Evolutionary conservation across 257 asterid genomes (phyloP), one percentile per base, ranked within the genome.

Genomic region (Nicotiana noctiflora): DNA sequence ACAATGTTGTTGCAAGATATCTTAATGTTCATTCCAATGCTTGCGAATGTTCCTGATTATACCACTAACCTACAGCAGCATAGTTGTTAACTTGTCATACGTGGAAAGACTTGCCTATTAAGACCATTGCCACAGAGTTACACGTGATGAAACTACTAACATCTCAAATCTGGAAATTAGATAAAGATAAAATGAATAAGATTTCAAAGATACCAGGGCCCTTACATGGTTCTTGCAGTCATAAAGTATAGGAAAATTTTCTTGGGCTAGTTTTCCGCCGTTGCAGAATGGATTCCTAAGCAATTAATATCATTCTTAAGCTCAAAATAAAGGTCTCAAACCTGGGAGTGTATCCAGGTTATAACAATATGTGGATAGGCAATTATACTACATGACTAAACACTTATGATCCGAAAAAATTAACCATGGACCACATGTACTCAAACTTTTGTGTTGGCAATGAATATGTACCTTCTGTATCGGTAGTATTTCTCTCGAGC

Each of bases 401-500:
- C 61, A 72, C 40, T 8, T 72, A 49, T 49, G 37, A 72, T 72
- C 37, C 60, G 23, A 72, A 11, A 29, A 72, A 7, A 21, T 72
- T 25, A 46, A 46, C 60, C 61, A 72, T 49, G 67, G 37, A 62
- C 68, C 18, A 62, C 68, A 15, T 8, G 61, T 70, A 44, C 76
- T 70, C 37, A 70, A 21, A 21, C 59, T 21, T 40, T 46, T 44
- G 59, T 21, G 77, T 70, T 59, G 3, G 44, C 31, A 13, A 75
- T 57, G 53, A 31, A 84, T 67, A 83, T 76, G 84, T 85, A 89
- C 97, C 97, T 93, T 87, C 83, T 93, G 80, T 86, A 87, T 34
- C 92, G 90, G 83, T 90, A 93, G 86, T 91, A 89, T 79, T 83
- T 85, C 83, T 84, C 94, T 83, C 91, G 88, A 84, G 97, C 92